Evolutionary conservation across 2,329 filamentous ascomycete species (phyloP).

Genomic region (Ceratocystis diversiconidia): DNA sequence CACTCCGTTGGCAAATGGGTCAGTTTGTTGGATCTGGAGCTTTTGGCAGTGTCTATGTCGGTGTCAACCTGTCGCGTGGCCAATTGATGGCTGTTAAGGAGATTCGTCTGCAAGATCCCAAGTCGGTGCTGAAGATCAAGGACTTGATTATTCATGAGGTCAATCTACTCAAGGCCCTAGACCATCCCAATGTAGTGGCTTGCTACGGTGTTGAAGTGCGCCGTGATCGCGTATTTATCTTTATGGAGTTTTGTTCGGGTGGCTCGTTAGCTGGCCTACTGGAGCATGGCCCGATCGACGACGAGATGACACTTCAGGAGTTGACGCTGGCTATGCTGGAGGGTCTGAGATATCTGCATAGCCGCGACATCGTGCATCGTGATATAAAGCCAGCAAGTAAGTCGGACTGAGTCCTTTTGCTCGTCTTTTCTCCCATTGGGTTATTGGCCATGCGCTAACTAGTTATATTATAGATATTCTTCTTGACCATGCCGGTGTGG

Average conservation of each 20-base stretch:
- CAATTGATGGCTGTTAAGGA: constrained; percentile 98
- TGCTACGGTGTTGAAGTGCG: constrained; percentile 98
- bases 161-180: constrained; percentile 85
- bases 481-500: constrained; percentile 91
- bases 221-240: constrained; percentile 98
- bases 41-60: constrained; percentile 93
- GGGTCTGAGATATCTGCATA: constrained; percentile 84
- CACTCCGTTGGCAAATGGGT: constrained; percentile 96
- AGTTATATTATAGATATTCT: constrained; percentile 54
- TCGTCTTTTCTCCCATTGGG: background rate
- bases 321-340: constrained; percentile 90
- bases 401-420: constrained; percentile 26
- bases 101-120: constrained; percentile 82
- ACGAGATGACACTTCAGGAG: constrained; percentile 94
- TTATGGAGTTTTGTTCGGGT: constrained; percentile 98
- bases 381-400: constrained; percentile 95
- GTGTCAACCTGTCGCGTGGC: constrained; percentile 91
- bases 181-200: constrained; percentile 94
- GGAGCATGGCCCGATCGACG: constrained; percentile 92
- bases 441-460: background rate
- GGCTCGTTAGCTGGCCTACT: constrained; percentile 79
- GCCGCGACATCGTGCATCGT: constrained; percentile 81
- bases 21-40: constrained; percentile 94
- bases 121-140: constrained; percentile 86
- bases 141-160: constrained; percentile 94